These are phyloP conservation scores for Eimeria maxima DNA, from an alignment of 169 alveolate genomes.

Conservation along the genomic window DNA sequence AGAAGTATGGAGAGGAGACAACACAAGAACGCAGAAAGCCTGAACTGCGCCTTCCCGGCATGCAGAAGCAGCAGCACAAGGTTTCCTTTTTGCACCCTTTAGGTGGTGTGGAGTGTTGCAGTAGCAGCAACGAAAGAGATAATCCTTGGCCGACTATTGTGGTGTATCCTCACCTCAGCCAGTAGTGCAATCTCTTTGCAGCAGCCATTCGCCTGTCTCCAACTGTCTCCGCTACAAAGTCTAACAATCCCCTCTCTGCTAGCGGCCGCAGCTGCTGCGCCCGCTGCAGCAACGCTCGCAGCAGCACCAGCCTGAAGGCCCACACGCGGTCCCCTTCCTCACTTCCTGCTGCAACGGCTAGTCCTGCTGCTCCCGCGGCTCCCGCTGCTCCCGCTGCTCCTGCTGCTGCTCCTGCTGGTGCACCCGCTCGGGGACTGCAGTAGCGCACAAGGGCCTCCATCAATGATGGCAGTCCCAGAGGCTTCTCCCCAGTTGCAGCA, in stretches of 20 bases:
- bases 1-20: background rate
- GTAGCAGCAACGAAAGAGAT: too few species aligned
- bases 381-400: background rate
- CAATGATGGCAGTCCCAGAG: constrained; percentile 5
- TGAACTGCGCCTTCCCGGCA: too few species aligned
- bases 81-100: too few species aligned
- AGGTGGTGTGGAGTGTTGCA: background rate
- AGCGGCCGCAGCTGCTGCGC: constrained; percentile 38
- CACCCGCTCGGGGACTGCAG: background rate
- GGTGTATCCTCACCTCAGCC: constrained; percentile 16
- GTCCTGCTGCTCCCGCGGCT: background rate
- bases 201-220: constrained; percentile 1
- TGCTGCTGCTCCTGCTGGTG: background rate
- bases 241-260: constrained; percentile 23
- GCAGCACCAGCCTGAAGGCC: constrained; percentile 43
- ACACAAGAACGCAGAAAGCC: background rate
- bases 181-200: constrained; percentile 17
- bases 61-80: too few species aligned
- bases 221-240: constrained; percentile 26
- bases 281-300: constrained; percentile 41
- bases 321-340: background rate
- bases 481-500: background rate
- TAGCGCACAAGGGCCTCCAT: constrained; percentile 26
- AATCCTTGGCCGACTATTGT: background rate
- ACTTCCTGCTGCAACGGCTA: constrained; percentile 2